Evolutionary conservation across 148 eudicot species (phyloP).

Genomic region (Nepenthes mirabilis): DNA sequence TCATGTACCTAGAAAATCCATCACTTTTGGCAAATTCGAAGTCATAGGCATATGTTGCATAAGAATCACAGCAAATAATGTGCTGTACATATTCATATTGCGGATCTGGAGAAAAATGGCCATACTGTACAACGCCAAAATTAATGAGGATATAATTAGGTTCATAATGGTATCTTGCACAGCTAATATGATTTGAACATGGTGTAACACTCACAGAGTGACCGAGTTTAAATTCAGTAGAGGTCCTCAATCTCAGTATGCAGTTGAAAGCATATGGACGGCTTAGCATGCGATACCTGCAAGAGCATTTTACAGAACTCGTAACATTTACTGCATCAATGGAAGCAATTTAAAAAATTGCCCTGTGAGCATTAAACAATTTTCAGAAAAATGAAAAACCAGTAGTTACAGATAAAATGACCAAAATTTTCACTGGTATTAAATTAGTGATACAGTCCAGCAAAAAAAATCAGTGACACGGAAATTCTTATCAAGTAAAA

Average conservation of each 20-base stretch:
- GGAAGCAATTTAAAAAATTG: neutral
- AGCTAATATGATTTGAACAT: neutral
- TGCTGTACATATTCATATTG: conserved; percentile 97
- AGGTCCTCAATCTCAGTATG: conserved; percentile 72
- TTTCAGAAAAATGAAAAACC: neutral
- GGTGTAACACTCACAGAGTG: conserved; percentile 56
- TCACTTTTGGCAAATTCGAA: conserved; percentile 68
- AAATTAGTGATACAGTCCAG: too few relatives aligned
- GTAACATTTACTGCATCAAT: neutral
- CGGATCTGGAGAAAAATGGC: conserved; percentile 97
- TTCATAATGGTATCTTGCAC: conserved; percentile 1
- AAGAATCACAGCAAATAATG: conserved; percentile 87
- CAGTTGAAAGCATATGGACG: conserved; percentile 98
- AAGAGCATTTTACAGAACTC: conserved; percentile 3
- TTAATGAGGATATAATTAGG: neutral
- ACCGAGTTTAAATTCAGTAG: conserved; percentile 74
- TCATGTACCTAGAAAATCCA: conserved; percentile 78
- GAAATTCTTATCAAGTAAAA: too few relatives aligned
- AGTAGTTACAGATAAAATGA: too few relatives aligned
- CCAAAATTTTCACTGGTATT: too few relatives aligned
- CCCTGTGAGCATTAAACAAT: conserved; percentile 3
- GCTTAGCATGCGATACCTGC: conserved; percentile 91
- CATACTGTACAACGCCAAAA: conserved; percentile 47
- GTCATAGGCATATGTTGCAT: conserved; percentile 91
- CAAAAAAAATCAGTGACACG: too few relatives aligned